These are phyloP conservation scores for Jasminum sambac DNA, from an alignment of 257 asterid genomes.

Conservation along the genomic window DNA sequence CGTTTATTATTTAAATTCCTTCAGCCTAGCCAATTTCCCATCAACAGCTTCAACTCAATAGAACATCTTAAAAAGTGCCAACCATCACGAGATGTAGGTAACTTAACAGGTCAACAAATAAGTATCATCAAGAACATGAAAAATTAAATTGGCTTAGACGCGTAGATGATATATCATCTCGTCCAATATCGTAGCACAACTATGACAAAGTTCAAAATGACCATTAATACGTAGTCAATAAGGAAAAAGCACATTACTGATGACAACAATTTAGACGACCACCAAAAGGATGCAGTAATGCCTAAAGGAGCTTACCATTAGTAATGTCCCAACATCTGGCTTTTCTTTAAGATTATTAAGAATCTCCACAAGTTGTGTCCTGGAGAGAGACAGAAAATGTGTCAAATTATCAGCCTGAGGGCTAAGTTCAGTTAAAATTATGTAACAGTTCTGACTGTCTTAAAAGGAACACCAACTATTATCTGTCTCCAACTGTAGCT, in stretches of 20 bases:
- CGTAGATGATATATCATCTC: conserved; percentile 17
- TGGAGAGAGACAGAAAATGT: conserved; percentile 17
- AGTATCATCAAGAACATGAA: not conserved
- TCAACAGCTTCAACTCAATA: not conserved
- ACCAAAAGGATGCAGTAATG: conserved; percentile 7
- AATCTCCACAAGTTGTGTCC: conserved; percentile 72
- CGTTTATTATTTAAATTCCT: not conserved
- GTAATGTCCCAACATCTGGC: conserved; percentile 90
- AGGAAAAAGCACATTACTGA: conserved; percentile 17
- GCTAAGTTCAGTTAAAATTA: not conserved
- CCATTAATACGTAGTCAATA: conserved; percentile 8
- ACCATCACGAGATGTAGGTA: not conserved
- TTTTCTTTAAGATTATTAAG: conserved; percentile 88
- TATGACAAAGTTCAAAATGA: conserved; percentile 16
- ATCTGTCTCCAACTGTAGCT: not conserved
- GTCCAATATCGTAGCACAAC: conserved; percentile 1
- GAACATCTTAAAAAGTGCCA: not conserved
- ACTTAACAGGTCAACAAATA: not conserved
- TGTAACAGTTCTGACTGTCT: not conserved
- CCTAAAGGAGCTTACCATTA: conserved; percentile 49
- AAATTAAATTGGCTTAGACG: not conserved
- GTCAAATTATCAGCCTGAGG: not conserved
- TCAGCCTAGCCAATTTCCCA: not conserved
- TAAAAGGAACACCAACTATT: not conserved
- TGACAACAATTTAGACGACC: not conserved